These are phyloP conservation scores for Dacryopinax primogenitus DNA, from an alignment of 768 basidiomycete genomes.

Conservation along the genomic window DNA sequence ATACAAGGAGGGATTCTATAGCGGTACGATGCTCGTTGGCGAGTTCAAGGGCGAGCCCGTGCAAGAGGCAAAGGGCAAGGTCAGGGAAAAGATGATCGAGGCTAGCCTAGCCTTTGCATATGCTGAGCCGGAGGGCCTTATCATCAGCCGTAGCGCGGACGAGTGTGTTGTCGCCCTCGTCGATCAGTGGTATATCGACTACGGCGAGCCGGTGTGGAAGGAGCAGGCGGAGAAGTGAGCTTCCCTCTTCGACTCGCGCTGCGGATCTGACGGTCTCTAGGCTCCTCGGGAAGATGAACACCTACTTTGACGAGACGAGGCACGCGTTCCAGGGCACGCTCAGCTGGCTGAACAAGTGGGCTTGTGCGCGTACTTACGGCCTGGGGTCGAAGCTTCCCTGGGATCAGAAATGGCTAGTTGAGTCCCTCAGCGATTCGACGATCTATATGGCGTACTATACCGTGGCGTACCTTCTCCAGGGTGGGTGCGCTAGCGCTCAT, in stretches of 20 bases:
- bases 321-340: slow-evolving; percentile 84
- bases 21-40: slow-evolving; percentile 80
- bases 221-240: slow-evolving; percentile 65
- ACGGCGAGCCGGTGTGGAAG: slow-evolving; percentile 86
- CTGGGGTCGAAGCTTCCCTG: slow-evolving; percentile 91
- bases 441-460: slow-evolving; percentile 99
- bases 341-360: slow-evolving; percentile 96
- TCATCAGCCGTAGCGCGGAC: slow-evolving; percentile 82
- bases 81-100: slow-evolving; percentile 70
- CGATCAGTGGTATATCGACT: slow-evolving; percentile 99
- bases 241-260: not conserved
- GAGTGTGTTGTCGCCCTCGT: slow-evolving; percentile 96
- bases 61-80: slow-evolving; percentile 83
- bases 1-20: slow-evolving; percentile 98
- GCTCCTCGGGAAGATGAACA: slow-evolving; percentile 71
- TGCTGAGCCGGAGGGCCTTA: slow-evolving; percentile 85
- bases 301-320: slow-evolving; percentile 81
- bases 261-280: slow-evolving; percentile 30
- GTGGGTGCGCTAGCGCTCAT: slow-evolving; percentile 32
- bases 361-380: slow-evolving; percentile 95
- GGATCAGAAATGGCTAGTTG: slow-evolving; percentile 93
- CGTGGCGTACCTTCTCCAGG: slow-evolving; percentile 77
- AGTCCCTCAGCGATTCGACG: slow-evolving; percentile 92
- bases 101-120: slow-evolving; percentile 72
- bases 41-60: slow-evolving; percentile 82